These are phyloP conservation scores for Phyllosticta ampelicida DNA, from an alignment of 2,329 filamentous ascomycete genomes.

Conservation along the genomic window DNA sequence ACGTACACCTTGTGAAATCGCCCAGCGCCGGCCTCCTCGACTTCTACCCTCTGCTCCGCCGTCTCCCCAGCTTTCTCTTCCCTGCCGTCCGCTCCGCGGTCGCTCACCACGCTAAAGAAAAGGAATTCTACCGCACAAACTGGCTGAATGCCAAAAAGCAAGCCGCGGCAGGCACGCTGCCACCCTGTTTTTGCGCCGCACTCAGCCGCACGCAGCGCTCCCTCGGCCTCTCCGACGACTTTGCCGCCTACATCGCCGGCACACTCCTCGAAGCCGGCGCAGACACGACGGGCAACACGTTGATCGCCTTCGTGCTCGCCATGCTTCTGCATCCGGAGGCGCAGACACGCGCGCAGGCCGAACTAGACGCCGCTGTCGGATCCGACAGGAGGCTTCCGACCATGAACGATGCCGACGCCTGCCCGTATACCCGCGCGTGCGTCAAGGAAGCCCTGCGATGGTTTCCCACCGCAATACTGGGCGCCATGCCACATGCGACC, in stretches of 20 bases:
- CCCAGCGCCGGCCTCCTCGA: constrained; percentile 36
- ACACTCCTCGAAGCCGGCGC: constrained; percentile 21
- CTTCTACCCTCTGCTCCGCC: constrained; percentile 35
- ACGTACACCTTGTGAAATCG: constrained; percentile 33
- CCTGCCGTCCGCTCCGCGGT: constrained; percentile 31
- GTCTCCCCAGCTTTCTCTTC: constrained; percentile 23
- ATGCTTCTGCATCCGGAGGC: constrained; percentile 19
- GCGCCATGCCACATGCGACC: constrained; percentile 19
- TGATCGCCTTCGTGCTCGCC: constrained; percentile 20
- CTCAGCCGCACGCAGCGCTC: constrained; percentile 14
- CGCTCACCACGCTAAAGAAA: constrained; percentile 34
- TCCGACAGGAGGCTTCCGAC: constrained; percentile 18
- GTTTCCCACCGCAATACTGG: constrained; percentile 20
- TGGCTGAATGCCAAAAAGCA: constrained; percentile 17
- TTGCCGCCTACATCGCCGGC: constrained; percentile 18
- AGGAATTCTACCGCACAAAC: constrained; percentile 18
- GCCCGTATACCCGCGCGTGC: constrained; percentile 20
- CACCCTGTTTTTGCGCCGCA: constrained; percentile 19
- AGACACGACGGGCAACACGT: constrained; percentile 19
- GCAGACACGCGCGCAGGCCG: constrained; percentile 16
- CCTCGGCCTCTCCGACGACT: constrained; percentile 15
- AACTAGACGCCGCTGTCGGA: constrained; percentile 22
- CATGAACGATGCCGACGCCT: constrained; percentile 16
- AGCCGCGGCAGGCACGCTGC: constrained; percentile 9
- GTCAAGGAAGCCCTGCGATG: constrained; percentile 23